Percentiles rank a stretch among this genome's conserved stretches.
These are phyloP conservation scores for Aquilaria yunnanensis DNA, from an alignment of 345 rosid species.

Conservation along the genomic window DNA sequence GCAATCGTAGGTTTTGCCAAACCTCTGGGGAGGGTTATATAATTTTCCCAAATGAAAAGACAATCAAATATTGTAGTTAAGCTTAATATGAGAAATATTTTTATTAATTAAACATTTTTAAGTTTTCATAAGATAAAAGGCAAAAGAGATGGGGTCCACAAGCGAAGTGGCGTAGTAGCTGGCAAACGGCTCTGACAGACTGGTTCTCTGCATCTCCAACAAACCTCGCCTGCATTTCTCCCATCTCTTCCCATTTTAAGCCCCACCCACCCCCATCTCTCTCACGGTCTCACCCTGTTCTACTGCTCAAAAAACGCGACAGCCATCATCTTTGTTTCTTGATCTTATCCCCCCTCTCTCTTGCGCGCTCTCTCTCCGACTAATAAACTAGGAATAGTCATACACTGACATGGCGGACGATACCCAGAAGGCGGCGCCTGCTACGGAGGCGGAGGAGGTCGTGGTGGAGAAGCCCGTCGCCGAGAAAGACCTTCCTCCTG, in stretches of 20 bases:
- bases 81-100: no score
- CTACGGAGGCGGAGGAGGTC: conserved; percentile 13
- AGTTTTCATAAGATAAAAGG: no score
- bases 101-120: no score
- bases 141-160: conserved; percentile 6
- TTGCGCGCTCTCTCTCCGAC: no score
- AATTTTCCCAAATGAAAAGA: no score
- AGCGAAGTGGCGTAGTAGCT: conserved; percentile 23
- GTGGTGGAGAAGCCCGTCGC: conserved; percentile 19
- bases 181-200: conserved; percentile 24
- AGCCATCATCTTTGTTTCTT: no score
- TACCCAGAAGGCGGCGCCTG: conserved; percentile 11
- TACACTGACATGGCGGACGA: conserved; percentile 6
- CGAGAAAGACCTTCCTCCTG: conserved; percentile 26
- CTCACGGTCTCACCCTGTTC: conserved; percentile 5
- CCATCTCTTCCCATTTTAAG: conserved; percentile 9
- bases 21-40: no score
- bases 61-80: no score
- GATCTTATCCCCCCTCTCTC: not conserved
- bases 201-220: conserved; percentile 8
- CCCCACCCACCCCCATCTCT: not conserved
- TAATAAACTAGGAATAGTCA: no score
- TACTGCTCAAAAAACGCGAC: not conserved
- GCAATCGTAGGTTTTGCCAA: no score
- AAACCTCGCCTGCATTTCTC: conserved; percentile 16